Conservation (phyloP, 129 eudicot genomes). For the Erigeron canadensis region DNA sequence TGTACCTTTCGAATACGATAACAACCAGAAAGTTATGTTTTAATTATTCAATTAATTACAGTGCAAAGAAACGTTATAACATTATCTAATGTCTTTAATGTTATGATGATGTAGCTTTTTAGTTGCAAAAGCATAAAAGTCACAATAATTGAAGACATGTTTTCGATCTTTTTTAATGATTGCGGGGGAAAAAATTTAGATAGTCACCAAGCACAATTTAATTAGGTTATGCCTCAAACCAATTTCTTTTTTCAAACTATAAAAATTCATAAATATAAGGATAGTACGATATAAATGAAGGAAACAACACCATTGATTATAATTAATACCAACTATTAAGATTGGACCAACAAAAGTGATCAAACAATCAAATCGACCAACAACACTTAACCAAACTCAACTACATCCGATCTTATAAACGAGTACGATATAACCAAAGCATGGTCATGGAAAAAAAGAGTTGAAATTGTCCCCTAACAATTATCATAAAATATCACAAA, state of each 20-base stretch:
- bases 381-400: background rate
- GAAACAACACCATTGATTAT: conserved; percentile 3
- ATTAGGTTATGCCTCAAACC: background rate
- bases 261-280: background rate
- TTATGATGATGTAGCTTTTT: conserved; percentile 17
- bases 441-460: background rate
- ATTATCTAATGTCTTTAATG: background rate
- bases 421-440: background rate
- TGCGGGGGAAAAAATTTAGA: conserved; percentile 4
- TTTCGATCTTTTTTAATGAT: background rate
- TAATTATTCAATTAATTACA: background rate
- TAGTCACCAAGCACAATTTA: conserved; percentile 14
- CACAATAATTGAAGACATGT: conserved; percentile 23
- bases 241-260: background rate
- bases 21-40: background rate
- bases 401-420: background rate
- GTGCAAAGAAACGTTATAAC: background rate
- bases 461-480: background rate
- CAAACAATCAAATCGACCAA: conserved; percentile 15
- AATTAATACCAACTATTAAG: background rate
- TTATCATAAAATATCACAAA: background rate
- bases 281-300: background rate
- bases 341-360: conserved; percentile 14
- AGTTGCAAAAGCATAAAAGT: conserved; percentile 25
- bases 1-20: conserved; percentile 4